Conservation (phyloP, 2,329 filamentous ascomycete species). For the Xylariaceae sp. region DNA sequence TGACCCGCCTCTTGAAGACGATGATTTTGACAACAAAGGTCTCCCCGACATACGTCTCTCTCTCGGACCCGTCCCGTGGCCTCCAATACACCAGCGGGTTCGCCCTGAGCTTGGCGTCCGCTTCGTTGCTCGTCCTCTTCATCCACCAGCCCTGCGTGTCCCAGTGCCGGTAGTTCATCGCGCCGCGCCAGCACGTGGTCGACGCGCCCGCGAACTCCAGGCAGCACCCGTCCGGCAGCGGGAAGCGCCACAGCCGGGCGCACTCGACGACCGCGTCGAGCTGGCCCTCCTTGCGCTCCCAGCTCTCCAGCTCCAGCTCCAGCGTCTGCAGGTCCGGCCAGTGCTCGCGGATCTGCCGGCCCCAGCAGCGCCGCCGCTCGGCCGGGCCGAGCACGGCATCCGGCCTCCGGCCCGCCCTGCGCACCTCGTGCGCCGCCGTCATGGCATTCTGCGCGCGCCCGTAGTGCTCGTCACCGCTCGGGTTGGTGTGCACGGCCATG, state of each 20-base stretch:
- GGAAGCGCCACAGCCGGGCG: neutral
- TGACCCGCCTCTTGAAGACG: no score
- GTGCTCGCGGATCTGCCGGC: constrained; percentile 15
- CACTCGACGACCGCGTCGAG: neutral
- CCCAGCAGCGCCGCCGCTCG: constrained; percentile 18
- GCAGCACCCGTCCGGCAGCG: neutral
- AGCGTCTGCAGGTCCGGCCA: constrained; percentile 20
- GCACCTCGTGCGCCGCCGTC: constrained; percentile 16
- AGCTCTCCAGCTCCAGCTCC: constrained; percentile 19
- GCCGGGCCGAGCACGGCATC: constrained; percentile 17
- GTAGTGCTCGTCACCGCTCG: neutral
- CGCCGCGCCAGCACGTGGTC: neutral
- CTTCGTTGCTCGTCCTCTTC: no score
- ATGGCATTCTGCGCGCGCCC: no score
- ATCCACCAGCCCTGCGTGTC: no score
- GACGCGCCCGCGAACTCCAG: neutral
- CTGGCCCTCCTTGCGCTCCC: constrained; percentile 10
- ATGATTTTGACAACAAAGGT: no score
- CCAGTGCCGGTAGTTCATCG: no score
- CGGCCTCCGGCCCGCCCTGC: constrained; percentile 14
- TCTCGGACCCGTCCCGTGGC: no score
- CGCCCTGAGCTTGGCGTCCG: no score
- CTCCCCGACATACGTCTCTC: no score
- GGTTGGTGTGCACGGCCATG: constrained; percentile 17
- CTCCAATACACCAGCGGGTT: no score